These are phyloP conservation scores for Penicillium janthinellum DNA, from an alignment of 2,329 filamentous ascomycete species.

Conservation along the genomic window DNA sequence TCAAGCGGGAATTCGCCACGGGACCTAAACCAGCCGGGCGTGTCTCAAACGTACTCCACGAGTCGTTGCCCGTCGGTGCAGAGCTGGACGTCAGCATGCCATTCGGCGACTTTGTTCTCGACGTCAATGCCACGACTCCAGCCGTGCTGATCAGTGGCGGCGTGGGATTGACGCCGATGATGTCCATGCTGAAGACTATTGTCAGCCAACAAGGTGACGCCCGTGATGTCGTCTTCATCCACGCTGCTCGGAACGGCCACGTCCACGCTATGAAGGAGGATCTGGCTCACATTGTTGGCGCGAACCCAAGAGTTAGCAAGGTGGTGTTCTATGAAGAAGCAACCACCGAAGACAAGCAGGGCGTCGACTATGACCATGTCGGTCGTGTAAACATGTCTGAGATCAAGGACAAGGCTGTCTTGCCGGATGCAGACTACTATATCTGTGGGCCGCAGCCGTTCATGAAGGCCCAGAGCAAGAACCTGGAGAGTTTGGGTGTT, in stretches of 20 bases:
- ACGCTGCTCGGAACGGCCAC: conserved; percentile 20
- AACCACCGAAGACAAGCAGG: neutral
- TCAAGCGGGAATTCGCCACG: conserved; percentile 10
- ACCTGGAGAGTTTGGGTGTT: conserved; percentile 27
- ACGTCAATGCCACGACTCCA: conserved; percentile 40
- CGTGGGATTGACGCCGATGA: conserved; percentile 59
- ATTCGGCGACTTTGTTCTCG: conserved; percentile 54
- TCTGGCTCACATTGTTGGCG: conserved; percentile 13
- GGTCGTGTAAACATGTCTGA: conserved; percentile 2
- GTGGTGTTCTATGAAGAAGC: conserved; percentile 5
- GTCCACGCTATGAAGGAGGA: conserved; percentile 26
- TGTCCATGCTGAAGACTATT: conserved; percentile 58
- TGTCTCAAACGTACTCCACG: conserved; percentile 12
- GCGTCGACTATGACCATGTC: conserved; percentile 8
- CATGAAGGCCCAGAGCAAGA: conserved; percentile 23
- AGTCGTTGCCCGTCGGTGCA: conserved; percentile 4
- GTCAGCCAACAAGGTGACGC: conserved; percentile 46
- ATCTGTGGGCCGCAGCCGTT: conserved; percentile 14
- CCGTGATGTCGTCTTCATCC: conserved; percentile 24
- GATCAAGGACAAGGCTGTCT: conserved; percentile 1
- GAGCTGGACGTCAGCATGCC: conserved; percentile 57
- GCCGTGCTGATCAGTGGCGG: conserved; percentile 62
- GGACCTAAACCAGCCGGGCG: conserved; percentile 6
- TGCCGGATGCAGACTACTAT: conserved; percentile 12
- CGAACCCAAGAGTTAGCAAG: conserved; percentile 10